Evolutionary conservation across 2,329 filamentous ascomycete species (phyloP).

Genomic region (Zymoseptoria ardabiliae): DNA sequence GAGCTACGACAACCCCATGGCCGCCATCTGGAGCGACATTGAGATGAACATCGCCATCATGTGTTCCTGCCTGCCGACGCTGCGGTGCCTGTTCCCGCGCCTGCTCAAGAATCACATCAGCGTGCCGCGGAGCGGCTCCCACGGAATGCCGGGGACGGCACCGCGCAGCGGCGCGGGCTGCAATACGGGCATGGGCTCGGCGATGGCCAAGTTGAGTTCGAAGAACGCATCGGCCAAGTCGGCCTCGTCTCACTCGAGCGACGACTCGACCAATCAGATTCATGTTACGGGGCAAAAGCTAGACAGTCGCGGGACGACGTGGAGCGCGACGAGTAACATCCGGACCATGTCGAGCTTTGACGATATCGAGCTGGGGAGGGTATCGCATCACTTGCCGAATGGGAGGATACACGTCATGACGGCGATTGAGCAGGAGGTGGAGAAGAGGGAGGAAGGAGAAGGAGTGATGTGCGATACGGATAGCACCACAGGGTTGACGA

Average conservation of each 20-base stretch:
- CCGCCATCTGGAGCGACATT: conserved; percentile 30
- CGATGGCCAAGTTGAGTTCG: neutral
- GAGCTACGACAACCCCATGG: conserved; percentile 26
- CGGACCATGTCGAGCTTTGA: conserved; percentile 6
- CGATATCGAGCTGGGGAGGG: conserved; percentile 8
- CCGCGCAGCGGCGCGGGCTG: neutral
- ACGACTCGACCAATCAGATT: neutral
- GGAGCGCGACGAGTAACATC: conserved; percentile 4
- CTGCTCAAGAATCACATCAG: conserved; percentile 19
- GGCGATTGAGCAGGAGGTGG: conserved; percentile 15
- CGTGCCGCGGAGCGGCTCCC: neutral
- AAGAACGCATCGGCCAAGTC: neutral
- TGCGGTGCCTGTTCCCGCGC: conserved; percentile 31
- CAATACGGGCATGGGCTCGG: neutral
- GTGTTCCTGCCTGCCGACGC: conserved; percentile 32
- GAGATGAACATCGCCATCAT: conserved; percentile 33
- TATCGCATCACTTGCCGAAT: conserved; percentile 1
- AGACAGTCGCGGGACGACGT: neutral
- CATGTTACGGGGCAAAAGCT: neutral
- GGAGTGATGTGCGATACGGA: neutral
- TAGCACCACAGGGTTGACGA: neutral
- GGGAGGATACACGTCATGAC: conserved; percentile 14
- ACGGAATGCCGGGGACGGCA: neutral
- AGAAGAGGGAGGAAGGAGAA: conserved; percentile 2
- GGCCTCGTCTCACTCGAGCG: neutral